Base-by-base conservation (phyloP, 148 eudicot species). In the Camellia lanceoleosa region DNA sequence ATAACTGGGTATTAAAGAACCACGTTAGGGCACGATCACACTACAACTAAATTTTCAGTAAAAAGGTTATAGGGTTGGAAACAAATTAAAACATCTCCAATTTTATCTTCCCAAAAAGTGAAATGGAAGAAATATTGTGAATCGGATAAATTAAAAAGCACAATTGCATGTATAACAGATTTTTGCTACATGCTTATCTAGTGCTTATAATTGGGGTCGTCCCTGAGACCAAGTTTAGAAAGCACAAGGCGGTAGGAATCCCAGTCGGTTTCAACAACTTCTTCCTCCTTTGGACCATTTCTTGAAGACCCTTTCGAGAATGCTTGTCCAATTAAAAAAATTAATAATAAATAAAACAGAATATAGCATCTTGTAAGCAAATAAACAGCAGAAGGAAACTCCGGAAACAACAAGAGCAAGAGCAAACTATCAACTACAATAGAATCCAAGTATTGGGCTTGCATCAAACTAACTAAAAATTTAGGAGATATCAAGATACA, bases 231-330 rank as follows among this genome's bases (percentile, higher is more conserved):
- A 71, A 92, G 88, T 79, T 84, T 89, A n/a, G 93, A 87, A n/a
- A 92, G 88, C 78, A 90, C 88, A 51, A 90, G 81, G 87, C 88
- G 83, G 80, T 90, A 92, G 42, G 93, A 92, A 69, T 90, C 93
- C 90, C 90, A 92, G 78, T 92, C 93, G 0, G 93, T 92, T 76
- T 92, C 88, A 92, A 77, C 82, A 92, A 85, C 46, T 83, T 90
- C 88, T 92, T 92, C 88, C 96, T 87, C 83, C 64, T 74, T 63
- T 89, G 87, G 71, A 92, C 89, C 93, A 90, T 92, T 56, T 75
- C 89, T 78, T 78, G 87, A 68, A 90, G 91, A 7, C 96, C 96
- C 69, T 80, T 86, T 44, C 86, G 81, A 66, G 93, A 92, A 81
- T 92, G 96, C 84, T 90, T 92, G 84, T 92, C 96, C 96, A 90